Conservation (phyloP, 2,329 filamentous ascomycete species). For the Aureobasidium sp. region DNA sequence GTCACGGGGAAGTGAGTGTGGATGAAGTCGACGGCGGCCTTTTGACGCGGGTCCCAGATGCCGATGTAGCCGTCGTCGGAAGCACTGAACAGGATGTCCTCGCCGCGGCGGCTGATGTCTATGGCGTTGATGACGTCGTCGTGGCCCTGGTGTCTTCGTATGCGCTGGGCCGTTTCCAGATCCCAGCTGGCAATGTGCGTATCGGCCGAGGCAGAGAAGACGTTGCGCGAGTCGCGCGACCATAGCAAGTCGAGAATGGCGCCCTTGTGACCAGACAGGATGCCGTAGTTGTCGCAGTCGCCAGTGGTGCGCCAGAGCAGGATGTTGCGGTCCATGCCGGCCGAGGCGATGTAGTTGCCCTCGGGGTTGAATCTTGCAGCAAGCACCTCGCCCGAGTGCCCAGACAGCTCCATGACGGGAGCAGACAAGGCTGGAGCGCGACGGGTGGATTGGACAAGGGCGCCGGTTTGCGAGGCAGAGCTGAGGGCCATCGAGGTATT, state of each 20-base stretch:
- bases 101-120: constrained; percentile 80
- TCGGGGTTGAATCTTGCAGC: constrained; percentile 82
- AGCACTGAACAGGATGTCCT: constrained; percentile 82
- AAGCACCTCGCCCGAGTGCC: constrained; percentile 77
- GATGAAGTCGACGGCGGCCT: constrained; percentile 79
- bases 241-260: constrained; percentile 90
- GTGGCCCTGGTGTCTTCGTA: constrained; percentile 86
- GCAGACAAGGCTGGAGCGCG: constrained; percentile 79
- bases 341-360: constrained; percentile 84
- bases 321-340: constrained; percentile 89
- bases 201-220: constrained; percentile 91
- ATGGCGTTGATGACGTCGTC: constrained; percentile 93
- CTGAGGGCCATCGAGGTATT: constrained; percentile 50
- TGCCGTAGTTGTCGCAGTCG: constrained; percentile 88
- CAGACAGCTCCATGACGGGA: constrained; percentile 86
- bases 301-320: constrained; percentile 91
- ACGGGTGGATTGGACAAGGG: constrained; percentile 59
- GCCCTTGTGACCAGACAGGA: constrained; percentile 81
- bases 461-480: constrained; percentile 51
- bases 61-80: constrained; percentile 92
- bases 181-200: constrained; percentile 94
- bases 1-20: constrained; percentile 90
- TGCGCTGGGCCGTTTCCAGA: constrained; percentile 80
- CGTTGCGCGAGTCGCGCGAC: constrained; percentile 85
- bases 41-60: constrained; percentile 91